Evolutionary conservation across 2,329 filamentous ascomycete genomes (phyloP).

Genomic region (Xylariaceae sp.): DNA sequence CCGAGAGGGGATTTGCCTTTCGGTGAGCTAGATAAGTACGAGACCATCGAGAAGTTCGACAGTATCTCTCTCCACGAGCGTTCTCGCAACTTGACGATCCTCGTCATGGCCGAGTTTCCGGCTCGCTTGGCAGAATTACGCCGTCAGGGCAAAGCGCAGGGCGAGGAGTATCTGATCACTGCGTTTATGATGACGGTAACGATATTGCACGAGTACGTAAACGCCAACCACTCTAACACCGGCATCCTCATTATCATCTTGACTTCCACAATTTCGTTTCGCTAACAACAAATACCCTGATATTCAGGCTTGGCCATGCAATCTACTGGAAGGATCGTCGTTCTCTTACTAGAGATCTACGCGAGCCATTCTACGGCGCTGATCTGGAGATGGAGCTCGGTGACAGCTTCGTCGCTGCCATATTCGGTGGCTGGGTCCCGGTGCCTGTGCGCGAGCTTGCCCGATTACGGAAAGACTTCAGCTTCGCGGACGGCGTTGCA

Average conservation of each 20-base stretch:
- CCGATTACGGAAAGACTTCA: conserved; percentile 25
- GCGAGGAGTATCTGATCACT: conserved; percentile 45
- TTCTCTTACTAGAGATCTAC: conserved; percentile 35
- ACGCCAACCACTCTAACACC: not conserved
- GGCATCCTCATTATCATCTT: not conserved
- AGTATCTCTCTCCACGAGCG: conserved; percentile 18
- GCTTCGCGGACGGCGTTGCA: conserved; percentile 41
- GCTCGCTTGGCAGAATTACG: conserved; percentile 38
- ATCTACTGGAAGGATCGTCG: conserved; percentile 44
- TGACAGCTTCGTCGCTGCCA: conserved; percentile 45
- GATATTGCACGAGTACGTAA: conserved; percentile 44
- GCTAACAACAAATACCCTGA: not conserved
- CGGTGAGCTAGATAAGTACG: conserved; percentile 35
- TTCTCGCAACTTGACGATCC: conserved; percentile 37
- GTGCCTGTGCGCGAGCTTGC: conserved; percentile 36
- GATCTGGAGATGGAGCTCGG: conserved; percentile 48
- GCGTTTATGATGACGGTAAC: conserved; percentile 45
- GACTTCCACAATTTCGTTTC: too few species aligned
- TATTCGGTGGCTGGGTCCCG: conserved; percentile 45
- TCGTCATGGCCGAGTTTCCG: conserved; percentile 42
- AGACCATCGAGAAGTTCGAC: conserved; percentile 38
- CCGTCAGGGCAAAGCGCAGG: conserved; percentile 27
- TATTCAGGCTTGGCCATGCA: conserved; percentile 41
- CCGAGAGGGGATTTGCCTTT: conserved; percentile 33
- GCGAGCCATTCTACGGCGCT: conserved; percentile 45